Evolutionary conservation across 2,329 filamentous ascomycete genomes (phyloP).

Genomic region (Ophiocordyceps camponoti-saundersi): DNA sequence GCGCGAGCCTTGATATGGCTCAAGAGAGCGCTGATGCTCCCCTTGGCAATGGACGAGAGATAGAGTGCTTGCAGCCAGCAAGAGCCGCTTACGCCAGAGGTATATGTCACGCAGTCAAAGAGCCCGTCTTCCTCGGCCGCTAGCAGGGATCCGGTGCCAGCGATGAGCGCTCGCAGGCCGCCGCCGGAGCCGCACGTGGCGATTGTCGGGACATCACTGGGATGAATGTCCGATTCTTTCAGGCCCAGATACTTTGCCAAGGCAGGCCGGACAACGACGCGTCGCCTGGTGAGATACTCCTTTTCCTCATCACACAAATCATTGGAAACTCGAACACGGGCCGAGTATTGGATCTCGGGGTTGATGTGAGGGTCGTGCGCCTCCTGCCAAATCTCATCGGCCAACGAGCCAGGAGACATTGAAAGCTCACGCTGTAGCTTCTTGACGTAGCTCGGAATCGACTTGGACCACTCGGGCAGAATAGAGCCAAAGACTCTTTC

Average conservation of each 20-base stretch:
- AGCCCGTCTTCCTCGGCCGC: conserved; percentile 74
- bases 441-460: conserved; percentile 56
- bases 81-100: conserved; percentile 84
- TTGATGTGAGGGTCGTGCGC: conserved; percentile 70
- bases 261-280: conserved; percentile 49
- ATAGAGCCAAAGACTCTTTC: conserved; percentile 52
- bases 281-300: conserved; percentile 52
- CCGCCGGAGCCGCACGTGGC: conserved; percentile 91
- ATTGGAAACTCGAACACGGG: conserved; percentile 63
- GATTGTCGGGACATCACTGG: conserved; percentile 83
- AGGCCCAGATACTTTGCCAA: conserved; percentile 71
- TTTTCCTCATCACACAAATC: conserved; percentile 74
- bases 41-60: conserved; percentile 51
- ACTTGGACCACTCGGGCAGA: conserved; percentile 66
- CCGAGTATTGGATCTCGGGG: conserved; percentile 73
- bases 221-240: conserved; percentile 65
- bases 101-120: conserved; percentile 90
- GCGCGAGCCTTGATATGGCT: conserved; percentile 77
- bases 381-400: conserved; percentile 86
- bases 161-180: conserved; percentile 75
- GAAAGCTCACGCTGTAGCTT: conserved; percentile 82
- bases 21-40: conserved; percentile 52
- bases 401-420: conserved; percentile 72
- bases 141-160: conserved; percentile 73
- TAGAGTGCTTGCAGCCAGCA: conserved; percentile 90